phyloP scores from a whole-genome alignment of 2,329 filamentous ascomycete genomes.

The Periconia sp. region DNA sequence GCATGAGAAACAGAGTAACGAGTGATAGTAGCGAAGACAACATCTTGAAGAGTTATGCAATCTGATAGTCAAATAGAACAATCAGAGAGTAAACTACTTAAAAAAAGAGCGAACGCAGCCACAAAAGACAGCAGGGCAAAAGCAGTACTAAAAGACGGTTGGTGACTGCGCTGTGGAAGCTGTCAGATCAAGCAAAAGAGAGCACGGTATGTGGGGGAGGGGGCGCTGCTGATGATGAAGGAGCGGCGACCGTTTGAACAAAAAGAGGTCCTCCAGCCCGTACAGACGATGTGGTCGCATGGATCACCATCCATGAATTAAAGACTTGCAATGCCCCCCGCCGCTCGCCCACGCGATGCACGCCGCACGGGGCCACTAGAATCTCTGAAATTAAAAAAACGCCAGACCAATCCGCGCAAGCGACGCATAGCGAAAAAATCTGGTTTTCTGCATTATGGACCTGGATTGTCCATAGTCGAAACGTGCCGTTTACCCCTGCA shows the following conservation, averaged over 20 bases:
- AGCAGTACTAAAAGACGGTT: constrained; percentile 19
- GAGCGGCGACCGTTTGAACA: not conserved
- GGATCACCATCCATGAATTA: constrained; percentile 26
- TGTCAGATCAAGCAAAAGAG: constrained; percentile 7
- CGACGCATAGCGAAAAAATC: constrained; percentile 19
- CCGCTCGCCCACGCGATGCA: too few relatives aligned
- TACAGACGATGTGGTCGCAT: constrained; percentile 17
- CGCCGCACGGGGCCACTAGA: constrained; percentile 13
- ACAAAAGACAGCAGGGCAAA: constrained; percentile 8
- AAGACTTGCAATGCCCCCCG: constrained; percentile 10
- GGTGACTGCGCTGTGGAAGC: constrained; percentile 14
- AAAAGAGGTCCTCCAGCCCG: too few relatives aligned
- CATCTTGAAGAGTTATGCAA: constrained; percentile 14
- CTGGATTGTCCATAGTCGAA: not conserved
- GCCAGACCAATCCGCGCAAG: constrained; percentile 17
- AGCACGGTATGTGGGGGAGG: constrained; percentile 17
- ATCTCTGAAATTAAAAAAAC: constrained; percentile 33
- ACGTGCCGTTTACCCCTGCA: constrained; percentile 21
- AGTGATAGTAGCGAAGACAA: constrained; percentile 28
- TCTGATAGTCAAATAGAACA: too few relatives aligned
- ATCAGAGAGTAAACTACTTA: too few relatives aligned
- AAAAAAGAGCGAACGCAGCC: constrained; percentile 28
- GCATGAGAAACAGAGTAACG: constrained; percentile 35
- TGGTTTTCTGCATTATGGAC: constrained; percentile 19
- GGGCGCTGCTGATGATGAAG: constrained; percentile 18